phyloP scores from a whole-genome alignment of 2,329 filamentous ascomycete species.

The Didymella segeticola region DNA sequence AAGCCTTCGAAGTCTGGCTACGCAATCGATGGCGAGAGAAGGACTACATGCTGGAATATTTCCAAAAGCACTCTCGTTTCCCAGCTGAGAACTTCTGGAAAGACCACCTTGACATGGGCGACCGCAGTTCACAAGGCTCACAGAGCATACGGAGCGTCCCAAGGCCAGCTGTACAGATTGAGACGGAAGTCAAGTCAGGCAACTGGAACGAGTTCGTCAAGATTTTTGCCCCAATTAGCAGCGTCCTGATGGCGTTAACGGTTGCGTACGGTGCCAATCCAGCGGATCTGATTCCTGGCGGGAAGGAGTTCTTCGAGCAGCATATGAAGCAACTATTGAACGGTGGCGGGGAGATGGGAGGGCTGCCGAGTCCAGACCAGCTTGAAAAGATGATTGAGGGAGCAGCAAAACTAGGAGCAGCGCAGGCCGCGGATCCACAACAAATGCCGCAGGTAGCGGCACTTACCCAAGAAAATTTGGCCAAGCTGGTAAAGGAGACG shows the following conservation, averaged over 20 bases:
- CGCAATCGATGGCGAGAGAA: slow-evolving; percentile 90
- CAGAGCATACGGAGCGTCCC: slow-evolving; percentile 45
- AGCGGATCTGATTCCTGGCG: slow-evolving; percentile 44
- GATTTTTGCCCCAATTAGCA: slow-evolving; percentile 59
- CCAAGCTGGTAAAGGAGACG: slow-evolving; percentile 48
- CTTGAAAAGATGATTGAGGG: slow-evolving; percentile 48
- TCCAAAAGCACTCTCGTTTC: slow-evolving; percentile 75
- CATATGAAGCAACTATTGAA: slow-evolving; percentile 43
- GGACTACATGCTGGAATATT: slow-evolving; percentile 85
- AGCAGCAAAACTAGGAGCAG: slow-evolving; percentile 41
- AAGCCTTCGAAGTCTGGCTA: slow-evolving; percentile 84
- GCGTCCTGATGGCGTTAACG: slow-evolving; percentile 57
- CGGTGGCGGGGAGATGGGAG: slow-evolving; percentile 42
- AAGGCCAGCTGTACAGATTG: slow-evolving; percentile 52
- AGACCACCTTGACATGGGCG: slow-evolving; percentile 48
- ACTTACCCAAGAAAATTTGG: slow-evolving; percentile 47
- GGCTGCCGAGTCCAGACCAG: slow-evolving; percentile 44
- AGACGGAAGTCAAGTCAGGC: slow-evolving; percentile 57
- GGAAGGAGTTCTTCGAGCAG: slow-evolving; percentile 44
- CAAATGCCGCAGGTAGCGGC: slow-evolving; percentile 38
- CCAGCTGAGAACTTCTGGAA: slow-evolving; percentile 68
- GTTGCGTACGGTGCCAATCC: slow-evolving; percentile 52
- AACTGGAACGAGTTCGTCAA: slow-evolving; percentile 60
- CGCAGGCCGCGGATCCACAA: slow-evolving; percentile 36
- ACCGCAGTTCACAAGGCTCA: slow-evolving; percentile 41